A percentile compares a stretch with the other conserved stretches of the same genome.
Conservation (phyloP, 2,329 filamentous ascomycete species). For the Verruconis gallopava region DNA sequence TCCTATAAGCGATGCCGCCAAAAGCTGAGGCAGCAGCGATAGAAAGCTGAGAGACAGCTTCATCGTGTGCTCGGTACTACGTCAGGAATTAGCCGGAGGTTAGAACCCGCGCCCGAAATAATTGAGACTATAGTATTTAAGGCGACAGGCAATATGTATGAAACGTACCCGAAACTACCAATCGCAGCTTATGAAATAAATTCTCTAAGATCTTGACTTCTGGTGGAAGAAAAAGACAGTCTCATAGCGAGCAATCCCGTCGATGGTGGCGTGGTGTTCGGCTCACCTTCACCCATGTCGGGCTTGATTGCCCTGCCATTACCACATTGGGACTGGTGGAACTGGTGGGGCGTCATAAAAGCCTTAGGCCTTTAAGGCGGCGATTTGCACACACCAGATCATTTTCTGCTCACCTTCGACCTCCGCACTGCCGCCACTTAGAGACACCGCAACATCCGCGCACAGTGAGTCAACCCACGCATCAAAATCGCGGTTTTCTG, state of each 20-base stretch:
- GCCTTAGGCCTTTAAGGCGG: not conserved
- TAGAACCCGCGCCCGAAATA: no score
- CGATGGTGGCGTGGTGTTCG: not conserved
- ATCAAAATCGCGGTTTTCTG: not conserved
- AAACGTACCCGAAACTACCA: no score
- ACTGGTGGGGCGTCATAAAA: no score
- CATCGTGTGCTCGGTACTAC: not conserved
- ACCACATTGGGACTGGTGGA: no score
- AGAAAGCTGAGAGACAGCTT: not conserved
- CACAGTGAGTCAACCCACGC: not conserved
- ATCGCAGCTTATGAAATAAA: no score
- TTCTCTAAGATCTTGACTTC: no score
- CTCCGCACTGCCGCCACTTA: not conserved
- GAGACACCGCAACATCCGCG: not conserved
- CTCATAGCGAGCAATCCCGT: not conserved
- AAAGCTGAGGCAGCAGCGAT: slow-evolving; percentile 1
- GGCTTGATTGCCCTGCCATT: no score
- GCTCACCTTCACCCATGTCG: no score
- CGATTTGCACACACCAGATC: no score
- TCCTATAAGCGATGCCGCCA: slow-evolving; percentile 9
- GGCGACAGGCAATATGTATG: not conserved
- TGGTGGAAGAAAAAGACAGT: not conserved
- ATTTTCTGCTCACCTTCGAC: not conserved
- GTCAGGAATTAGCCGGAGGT: not conserved
- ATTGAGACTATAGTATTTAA: not conserved